A percentile compares a stretch with the other conserved stretches of the same genome.
phyloP scores from a whole-genome alignment of 306 rosid species.

The Betula pendula region DNA sequence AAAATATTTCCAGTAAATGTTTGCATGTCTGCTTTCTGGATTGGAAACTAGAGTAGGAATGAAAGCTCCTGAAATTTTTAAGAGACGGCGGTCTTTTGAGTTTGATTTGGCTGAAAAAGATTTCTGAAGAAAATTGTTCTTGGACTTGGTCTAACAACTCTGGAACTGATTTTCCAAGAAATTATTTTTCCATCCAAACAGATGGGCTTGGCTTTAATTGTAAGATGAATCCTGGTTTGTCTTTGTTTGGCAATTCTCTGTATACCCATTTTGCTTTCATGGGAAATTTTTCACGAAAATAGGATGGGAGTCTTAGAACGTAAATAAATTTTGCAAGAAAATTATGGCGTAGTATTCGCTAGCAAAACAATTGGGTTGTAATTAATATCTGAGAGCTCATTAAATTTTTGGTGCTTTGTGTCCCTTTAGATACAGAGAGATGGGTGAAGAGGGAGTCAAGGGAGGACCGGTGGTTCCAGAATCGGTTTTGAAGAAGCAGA shows the following conservation, averaged over 20 bases:
- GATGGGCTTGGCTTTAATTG: not conserved
- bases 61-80: not conserved
- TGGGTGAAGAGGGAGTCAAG: constrained; percentile 54
- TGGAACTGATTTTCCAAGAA: not conserved
- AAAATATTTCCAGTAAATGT: not conserved
- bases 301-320: not conserved
- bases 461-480: constrained; percentile 55
- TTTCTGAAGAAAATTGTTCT: not conserved
- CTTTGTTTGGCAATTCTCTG: not conserved
- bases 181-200: not conserved
- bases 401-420: not conserved
- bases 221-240: not conserved
- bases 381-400: not conserved
- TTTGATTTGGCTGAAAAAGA: too few relatives aligned
- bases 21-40: not conserved
- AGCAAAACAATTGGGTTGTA: not conserved
- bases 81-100: not conserved
- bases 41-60: not conserved
- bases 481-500: constrained; percentile 65
- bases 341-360: not conserved
- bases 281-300: not conserved
- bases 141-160: not conserved
- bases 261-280: not conserved
- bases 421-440: constrained; percentile 24
- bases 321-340: not conserved